These are phyloP conservation scores for Sungouiella blattae DNA, from an alignment of 805 yeast genomes.

Conservation along the genomic window DNA sequence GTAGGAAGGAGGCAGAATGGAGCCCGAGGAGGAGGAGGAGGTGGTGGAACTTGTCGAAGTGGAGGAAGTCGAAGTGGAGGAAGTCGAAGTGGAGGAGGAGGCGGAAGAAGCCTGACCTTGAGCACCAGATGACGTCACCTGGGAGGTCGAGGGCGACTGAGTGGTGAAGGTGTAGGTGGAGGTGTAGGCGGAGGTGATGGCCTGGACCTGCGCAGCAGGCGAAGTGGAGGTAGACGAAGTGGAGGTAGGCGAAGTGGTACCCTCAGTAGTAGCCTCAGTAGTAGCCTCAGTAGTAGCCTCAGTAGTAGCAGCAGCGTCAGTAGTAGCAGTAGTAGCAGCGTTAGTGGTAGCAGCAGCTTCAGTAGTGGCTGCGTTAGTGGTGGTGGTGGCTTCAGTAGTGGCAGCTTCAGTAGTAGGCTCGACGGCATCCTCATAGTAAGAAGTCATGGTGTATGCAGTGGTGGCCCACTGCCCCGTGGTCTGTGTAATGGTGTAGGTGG, in stretches of 20 bases:
- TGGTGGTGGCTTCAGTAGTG: conserved; percentile 10
- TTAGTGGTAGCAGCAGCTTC: conserved; percentile 8
- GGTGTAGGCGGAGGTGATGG: conserved; percentile 11
- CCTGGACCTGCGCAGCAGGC: too few species aligned
- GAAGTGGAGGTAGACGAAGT: conserved; percentile 10
- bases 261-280: conserved; percentile 12
- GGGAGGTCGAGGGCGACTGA: not conserved
- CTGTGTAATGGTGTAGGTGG: conserved; percentile 47
- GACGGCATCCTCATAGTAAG: conserved; percentile 14
- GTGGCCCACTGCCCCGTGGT: conserved; percentile 28
- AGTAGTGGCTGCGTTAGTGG: conserved; percentile 10
- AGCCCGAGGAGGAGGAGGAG: conserved; percentile 12
- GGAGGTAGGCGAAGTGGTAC: conserved; percentile 8
- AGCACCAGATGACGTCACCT: not conserved
- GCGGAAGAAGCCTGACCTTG: not conserved
- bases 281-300: conserved; percentile 16
- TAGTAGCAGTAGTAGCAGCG: conserved; percentile 10
- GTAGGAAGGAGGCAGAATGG: conserved; percentile 46
- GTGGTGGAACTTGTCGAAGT: conserved; percentile 10
- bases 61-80: conserved; percentile 1
- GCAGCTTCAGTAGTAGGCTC: conserved; percentile 3
- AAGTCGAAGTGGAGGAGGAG: not conserved
- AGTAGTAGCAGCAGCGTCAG: conserved; percentile 13
- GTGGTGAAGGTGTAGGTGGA: not conserved
- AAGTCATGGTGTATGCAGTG: conserved; percentile 34